phyloP scores from a whole-genome alignment of 2,329 filamentous ascomycete genomes.

The Penicillium sp. region DNA sequence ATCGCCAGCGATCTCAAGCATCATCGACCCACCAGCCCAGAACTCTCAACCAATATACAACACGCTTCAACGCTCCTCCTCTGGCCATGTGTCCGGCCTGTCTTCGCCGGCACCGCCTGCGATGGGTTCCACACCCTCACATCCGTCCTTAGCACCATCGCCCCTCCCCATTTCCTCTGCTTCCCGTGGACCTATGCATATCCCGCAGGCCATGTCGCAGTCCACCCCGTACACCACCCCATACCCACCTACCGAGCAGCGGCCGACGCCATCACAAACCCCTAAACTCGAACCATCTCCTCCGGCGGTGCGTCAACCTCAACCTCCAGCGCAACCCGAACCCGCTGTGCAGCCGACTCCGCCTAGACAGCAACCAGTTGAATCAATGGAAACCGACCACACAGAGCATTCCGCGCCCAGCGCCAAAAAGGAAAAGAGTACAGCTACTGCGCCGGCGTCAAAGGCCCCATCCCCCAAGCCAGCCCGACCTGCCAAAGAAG shows the following conservation, averaged over 20 bases:
- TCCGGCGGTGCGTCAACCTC: slow-evolving; percentile 19
- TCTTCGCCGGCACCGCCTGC: slow-evolving; percentile 29
- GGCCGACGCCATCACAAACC: slow-evolving; percentile 24
- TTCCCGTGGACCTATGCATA: slow-evolving; percentile 19
- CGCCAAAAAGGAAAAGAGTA: slow-evolving; percentile 43
- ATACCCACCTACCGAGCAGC: slow-evolving; percentile 26
- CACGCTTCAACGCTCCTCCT: slow-evolving; percentile 28
- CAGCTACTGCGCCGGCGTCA: slow-evolving; percentile 48
- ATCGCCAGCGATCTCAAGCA: slow-evolving; percentile 86
- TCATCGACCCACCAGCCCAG: slow-evolving; percentile 67
- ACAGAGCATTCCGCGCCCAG: slow-evolving; percentile 31
- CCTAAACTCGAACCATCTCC: slow-evolving; percentile 22
- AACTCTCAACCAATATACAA: slow-evolving; percentile 31
- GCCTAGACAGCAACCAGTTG: slow-evolving; percentile 13
- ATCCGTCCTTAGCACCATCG: slow-evolving; percentile 24
- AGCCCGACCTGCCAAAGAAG: slow-evolving; percentile 52
- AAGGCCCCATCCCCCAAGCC: slow-evolving; percentile 57
- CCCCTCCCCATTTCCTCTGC: slow-evolving; percentile 24
- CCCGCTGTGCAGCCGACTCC: slow-evolving; percentile 17
- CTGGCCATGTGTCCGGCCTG: slow-evolving; percentile 25
- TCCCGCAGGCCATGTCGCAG: slow-evolving; percentile 16
- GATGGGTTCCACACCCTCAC: slow-evolving; percentile 25
- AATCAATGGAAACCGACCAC: slow-evolving; percentile 37
- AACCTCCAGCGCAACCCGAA: slow-evolving; percentile 16
- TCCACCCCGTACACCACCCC: slow-evolving; percentile 17